Evolutionary conservation across 1,284 basidiomycete species (phyloP), one percentile per base, ranked within the genome.

Genomic region (Mycosarcoma maydis): DNA sequence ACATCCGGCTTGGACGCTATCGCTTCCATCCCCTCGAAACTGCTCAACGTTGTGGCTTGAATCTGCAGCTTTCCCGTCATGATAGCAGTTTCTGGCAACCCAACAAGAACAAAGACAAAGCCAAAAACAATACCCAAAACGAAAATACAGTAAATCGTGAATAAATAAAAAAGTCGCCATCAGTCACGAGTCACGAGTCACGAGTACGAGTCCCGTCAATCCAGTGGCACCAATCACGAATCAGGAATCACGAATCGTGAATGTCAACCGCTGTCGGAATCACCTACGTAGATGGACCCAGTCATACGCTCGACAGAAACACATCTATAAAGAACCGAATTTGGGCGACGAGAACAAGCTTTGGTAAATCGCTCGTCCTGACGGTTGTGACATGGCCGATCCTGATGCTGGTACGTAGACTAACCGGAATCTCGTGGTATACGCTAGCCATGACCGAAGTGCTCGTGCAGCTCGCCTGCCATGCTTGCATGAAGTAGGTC

Each of bases 11-110:
- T 57, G 32, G 29, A 30, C 4, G 44, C 45, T 22, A 53, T 36
- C 3, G 49, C 24, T 20, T 52, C 61, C 17, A 64, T 20, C 20
- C 24, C 20, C 26, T 53, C 54, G 20, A 49, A 34, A 20, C 45
- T 44, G 33, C 22, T 45, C 20, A 22, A 24, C 10, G 30, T 37
- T 11, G 37, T 39, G 11, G 41, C 41, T 16, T 52, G 44, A 6
- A 37, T 29, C 33, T 50, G 43, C 5, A 58, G 7, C 20, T 45
- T 53, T 5, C 50, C 54, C 7, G 45, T 42, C 46, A 54, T 27
- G 38, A 65, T 41, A 6, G 61, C 61, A n/a, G 61, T 64, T 34
- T 56, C 59, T 62, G 43, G 20, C 3, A n/a, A n/a, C n/a, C n/a
- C n/a, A n/a, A n/a, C n/a, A n/a, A n/a, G n/a, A n/a, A n/a, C n/a